A percentile compares a stretch with the other conserved stretches of the same genome.
Conservation (phyloP, 768 basidiomycete genomes). For the Boletus eberwhitei region DNA sequence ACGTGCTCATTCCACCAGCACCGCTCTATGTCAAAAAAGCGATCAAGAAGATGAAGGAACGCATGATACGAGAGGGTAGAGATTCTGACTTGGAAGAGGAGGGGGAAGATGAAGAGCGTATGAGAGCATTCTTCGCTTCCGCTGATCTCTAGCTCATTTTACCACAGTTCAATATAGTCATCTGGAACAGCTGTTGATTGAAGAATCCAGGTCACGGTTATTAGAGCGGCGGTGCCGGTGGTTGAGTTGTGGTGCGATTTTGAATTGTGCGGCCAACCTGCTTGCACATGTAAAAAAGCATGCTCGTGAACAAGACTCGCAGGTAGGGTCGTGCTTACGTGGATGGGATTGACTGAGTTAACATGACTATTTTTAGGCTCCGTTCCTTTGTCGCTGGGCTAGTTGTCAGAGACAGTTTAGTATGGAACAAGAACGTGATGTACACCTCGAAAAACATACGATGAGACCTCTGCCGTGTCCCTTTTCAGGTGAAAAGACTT, state of each 20-base stretch:
- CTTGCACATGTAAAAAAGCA: constrained; percentile 47
- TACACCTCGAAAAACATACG: constrained; percentile 54
- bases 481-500: constrained; percentile 40
- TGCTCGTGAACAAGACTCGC: constrained; percentile 28
- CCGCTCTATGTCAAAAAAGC: constrained; percentile 21
- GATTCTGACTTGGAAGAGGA: constrained; percentile 16
- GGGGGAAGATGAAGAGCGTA: constrained; percentile 30
- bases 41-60: constrained; percentile 18
- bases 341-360: constrained; percentile 1
- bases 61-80: constrained; percentile 11
- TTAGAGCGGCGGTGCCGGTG: constrained; percentile 53
- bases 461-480: constrained; percentile 29
- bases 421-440: constrained; percentile 34
- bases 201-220: constrained; percentile 47
- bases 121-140: constrained; percentile 23
- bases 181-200: constrained; percentile 42
- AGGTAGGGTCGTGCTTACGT: constrained; percentile 21
- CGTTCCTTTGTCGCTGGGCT: constrained; percentile 54
- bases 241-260: constrained; percentile 50
- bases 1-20: constrained; percentile 30
- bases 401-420: constrained; percentile 46
- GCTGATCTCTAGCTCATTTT: constrained; percentile 26
- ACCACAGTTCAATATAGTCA: constrained; percentile 38
- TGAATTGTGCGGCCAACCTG: constrained; percentile 53
- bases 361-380: constrained; percentile 25